Conservation (phyloP, 495 filamentous ascomycete genomes). For the Hypoxylon rickii region DNA sequence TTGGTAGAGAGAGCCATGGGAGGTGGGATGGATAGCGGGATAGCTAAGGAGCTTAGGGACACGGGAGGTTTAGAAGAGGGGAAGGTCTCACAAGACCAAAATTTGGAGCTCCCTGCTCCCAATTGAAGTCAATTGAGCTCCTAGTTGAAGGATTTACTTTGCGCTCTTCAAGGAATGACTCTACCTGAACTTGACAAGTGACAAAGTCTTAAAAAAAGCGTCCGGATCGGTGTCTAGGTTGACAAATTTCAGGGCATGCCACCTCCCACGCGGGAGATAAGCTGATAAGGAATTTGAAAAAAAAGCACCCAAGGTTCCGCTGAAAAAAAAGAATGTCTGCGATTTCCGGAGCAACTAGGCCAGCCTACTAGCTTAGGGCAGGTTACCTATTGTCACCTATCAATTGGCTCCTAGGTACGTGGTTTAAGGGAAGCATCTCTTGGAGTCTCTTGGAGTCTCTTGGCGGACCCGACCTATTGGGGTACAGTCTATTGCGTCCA, state of each 20-base stretch:
- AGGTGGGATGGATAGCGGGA: background rate
- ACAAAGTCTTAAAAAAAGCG: constrained; percentile 13
- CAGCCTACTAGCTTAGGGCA: no score
- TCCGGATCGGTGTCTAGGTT: constrained; percentile 19
- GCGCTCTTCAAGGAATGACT: constrained; percentile 10
- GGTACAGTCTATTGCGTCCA: constrained; percentile 7
- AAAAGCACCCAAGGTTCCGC: constrained; percentile 22
- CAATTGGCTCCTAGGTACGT: no score
- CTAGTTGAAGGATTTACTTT: constrained; percentile 9
- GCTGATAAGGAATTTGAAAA: constrained; percentile 30
- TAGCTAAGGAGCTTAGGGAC: constrained; percentile 8
- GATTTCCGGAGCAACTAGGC: constrained; percentile 29
- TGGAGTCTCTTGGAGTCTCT: constrained; percentile 24
- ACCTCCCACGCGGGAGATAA: constrained; percentile 22
- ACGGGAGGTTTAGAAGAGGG: constrained; percentile 16
- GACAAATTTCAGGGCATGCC: constrained; percentile 32
- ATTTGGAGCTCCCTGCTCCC: constrained; percentile 32
- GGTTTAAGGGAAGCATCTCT: no score
- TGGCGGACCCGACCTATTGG: constrained; percentile 29
- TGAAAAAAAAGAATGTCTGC: constrained; percentile 20
- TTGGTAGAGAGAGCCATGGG: constrained; percentile 40
- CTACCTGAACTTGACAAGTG: constrained; percentile 7
- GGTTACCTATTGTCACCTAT: no score
- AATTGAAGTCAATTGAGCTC: constrained; percentile 37
- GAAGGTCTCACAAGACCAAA: constrained; percentile 29